Evolutionary conservation across 2,329 filamentous ascomycete genomes (phyloP).

Genomic region (Claviceps sp.): DNA sequence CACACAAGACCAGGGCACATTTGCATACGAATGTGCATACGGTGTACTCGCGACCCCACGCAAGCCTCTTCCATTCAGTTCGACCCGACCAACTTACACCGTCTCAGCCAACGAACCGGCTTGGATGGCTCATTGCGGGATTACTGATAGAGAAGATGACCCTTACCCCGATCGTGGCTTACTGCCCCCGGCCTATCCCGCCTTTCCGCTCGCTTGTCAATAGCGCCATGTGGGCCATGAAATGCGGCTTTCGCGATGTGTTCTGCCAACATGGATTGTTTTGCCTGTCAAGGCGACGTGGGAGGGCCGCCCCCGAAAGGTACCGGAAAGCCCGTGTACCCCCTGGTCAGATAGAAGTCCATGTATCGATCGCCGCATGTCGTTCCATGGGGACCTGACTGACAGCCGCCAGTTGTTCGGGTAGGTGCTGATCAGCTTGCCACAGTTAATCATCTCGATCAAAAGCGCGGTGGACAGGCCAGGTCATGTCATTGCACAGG

Average conservation of each 20-base stretch:
- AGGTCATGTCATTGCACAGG: background rate
- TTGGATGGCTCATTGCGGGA: background rate
- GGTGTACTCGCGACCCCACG: background rate
- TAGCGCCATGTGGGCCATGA: constrained; percentile 3
- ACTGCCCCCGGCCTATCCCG: background rate
- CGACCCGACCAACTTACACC: background rate
- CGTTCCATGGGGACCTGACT: background rate
- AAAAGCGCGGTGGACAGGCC: background rate
- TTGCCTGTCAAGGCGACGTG: background rate
- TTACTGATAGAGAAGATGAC: background rate
- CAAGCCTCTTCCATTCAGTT: background rate
- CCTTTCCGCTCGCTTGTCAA: constrained; percentile 3
- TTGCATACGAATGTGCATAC: background rate
- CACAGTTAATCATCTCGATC: background rate
- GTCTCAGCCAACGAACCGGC: background rate
- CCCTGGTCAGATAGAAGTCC: background rate
- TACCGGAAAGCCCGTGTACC: background rate
- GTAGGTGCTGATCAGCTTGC: background rate
- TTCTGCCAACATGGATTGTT: background rate
- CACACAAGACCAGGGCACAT: background rate
- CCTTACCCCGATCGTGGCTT: background rate
- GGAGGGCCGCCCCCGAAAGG: background rate
- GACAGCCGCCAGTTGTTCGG: background rate
- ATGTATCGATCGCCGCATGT: background rate
- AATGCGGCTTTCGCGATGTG: background rate